Evolutionary conservation across 2,329 filamentous ascomycete genomes (phyloP).

Genomic region (Xylariaceae sp.): DNA sequence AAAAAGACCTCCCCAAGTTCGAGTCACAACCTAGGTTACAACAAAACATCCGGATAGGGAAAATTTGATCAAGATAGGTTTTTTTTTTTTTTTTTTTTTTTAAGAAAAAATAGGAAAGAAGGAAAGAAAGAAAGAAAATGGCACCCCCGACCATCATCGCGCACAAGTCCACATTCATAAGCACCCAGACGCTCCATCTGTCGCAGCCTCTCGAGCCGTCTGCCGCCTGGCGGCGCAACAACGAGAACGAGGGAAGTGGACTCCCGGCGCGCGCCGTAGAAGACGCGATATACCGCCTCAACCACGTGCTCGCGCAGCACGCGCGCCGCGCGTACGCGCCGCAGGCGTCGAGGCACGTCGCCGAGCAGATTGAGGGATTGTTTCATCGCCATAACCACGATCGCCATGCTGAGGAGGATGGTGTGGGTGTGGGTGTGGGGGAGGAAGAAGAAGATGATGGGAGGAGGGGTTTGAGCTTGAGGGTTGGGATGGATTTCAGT

Average conservation of each 20-base stretch:
- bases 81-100: too few relatives aligned
- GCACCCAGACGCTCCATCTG: slow-evolving; percentile 56
- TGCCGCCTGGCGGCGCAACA: slow-evolving; percentile 44
- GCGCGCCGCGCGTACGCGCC: slow-evolving; percentile 60
- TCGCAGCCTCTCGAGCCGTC: slow-evolving; percentile 54
- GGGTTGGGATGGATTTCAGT: slow-evolving; percentile 24
- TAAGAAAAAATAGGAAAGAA: too few relatives aligned
- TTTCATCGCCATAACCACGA: slow-evolving; percentile 49
- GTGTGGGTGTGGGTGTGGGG: too few relatives aligned
- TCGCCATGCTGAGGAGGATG: slow-evolving; percentile 22
- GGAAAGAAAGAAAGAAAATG: slow-evolving; percentile 19
- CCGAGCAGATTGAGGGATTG: slow-evolving; percentile 64
- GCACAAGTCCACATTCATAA: slow-evolving; percentile 60
- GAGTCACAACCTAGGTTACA: too few relatives aligned
- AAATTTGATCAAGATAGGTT: too few relatives aligned
- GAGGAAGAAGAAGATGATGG: slow-evolving; percentile 37
- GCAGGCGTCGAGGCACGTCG: slow-evolving; percentile 64
- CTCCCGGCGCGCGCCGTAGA: slow-evolving; percentile 48
- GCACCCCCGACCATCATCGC: slow-evolving; percentile 51
- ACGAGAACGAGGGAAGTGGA: slow-evolving; percentile 36
- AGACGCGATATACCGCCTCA: slow-evolving; percentile 53
- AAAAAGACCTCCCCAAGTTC: too few relatives aligned
- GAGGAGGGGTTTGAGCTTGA: slow-evolving; percentile 27
- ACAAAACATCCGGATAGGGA: too few relatives aligned
- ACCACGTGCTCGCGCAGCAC: slow-evolving; percentile 60